Percentiles rank a stretch among this genome's conserved stretches.
phyloP scores from a whole-genome alignment of 2,329 filamentous ascomycete genomes.

The Fusarium odoratissimum region DNA sequence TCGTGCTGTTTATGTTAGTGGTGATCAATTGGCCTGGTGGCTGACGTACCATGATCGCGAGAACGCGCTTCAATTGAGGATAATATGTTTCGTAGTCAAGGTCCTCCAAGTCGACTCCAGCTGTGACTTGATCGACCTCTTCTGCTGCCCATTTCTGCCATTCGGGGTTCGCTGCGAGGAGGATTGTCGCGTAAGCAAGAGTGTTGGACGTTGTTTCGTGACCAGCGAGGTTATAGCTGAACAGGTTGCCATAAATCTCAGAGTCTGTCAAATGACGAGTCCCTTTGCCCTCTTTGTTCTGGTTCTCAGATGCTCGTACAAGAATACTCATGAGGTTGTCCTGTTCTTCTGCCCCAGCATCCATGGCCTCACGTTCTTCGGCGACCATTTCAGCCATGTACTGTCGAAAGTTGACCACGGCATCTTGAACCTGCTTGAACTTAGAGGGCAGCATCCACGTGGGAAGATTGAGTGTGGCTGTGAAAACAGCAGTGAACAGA shows the following conservation, averaged over 20 bases:
- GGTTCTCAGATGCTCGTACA: slow-evolving; percentile 33
- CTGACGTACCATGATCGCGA: slow-evolving; percentile 31
- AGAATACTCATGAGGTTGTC: slow-evolving; percentile 38
- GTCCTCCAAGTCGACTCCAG: slow-evolving; percentile 15
- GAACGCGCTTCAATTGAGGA: slow-evolving; percentile 34
- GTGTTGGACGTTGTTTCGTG: slow-evolving; percentile 63
- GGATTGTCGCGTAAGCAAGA: slow-evolving; percentile 55
- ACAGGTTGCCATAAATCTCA: slow-evolving; percentile 63
- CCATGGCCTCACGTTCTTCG: slow-evolving; percentile 29
- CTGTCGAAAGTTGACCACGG: slow-evolving; percentile 27
- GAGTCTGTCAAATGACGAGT: slow-evolving; percentile 47
- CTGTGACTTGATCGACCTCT: slow-evolving; percentile 45
- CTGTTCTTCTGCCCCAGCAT: slow-evolving; percentile 11
- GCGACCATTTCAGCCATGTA: slow-evolving; percentile 37
- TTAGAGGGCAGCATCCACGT: slow-evolving; percentile 26
- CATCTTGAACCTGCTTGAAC: slow-evolving; percentile 34
- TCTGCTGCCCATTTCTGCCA: slow-evolving; percentile 59
- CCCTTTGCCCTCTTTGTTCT: slow-evolving; percentile 15
- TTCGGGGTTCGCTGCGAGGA: slow-evolving; percentile 57
- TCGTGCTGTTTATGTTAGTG: slow-evolving; percentile 23
- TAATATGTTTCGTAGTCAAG: slow-evolving; percentile 38
- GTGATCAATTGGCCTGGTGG: neutral
- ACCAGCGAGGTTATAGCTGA: slow-evolving; percentile 61
- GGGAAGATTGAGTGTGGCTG: slow-evolving; percentile 27
- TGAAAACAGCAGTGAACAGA: slow-evolving; percentile 32